A percentile compares a stretch with the other conserved stretches of the same genome.
phyloP scores from a whole-genome alignment of 106 monocot species.

The Platanthera guangdongensis region DNA sequence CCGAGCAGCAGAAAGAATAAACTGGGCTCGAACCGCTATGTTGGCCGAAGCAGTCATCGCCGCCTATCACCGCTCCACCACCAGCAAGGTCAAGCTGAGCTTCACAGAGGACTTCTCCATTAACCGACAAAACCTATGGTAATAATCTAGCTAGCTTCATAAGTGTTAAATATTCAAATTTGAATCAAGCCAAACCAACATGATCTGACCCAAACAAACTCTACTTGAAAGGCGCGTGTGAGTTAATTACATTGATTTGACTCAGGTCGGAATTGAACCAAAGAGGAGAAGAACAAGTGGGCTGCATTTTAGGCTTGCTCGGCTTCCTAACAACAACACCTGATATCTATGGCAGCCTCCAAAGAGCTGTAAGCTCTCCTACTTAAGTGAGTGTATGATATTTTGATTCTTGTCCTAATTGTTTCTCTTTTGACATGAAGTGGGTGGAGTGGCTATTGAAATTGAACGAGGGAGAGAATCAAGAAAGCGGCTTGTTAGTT shows the following conservation, averaged over 20 bases:
- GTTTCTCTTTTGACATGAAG: constrained; percentile 3
- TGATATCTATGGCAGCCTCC: not conserved
- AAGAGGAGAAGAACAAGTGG: constrained; percentile 12
- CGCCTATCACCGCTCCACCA: not conserved
- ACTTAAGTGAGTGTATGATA: not conserved
- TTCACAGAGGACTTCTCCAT: constrained; percentile 9
- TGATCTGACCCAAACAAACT: no score
- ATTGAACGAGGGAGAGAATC: not conserved
- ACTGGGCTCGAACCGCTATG: constrained; percentile 33
- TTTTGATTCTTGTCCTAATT: no score
- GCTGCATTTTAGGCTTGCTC: constrained; percentile 10
- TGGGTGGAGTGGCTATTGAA: constrained; percentile 33
- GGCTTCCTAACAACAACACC: not conserved
- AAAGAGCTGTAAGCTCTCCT: constrained; percentile 26
- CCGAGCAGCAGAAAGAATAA: constrained; percentile 29
- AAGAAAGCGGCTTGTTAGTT: not conserved
- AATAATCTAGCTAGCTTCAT: no score
- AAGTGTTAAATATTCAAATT: no score
- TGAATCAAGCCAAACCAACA: no score
- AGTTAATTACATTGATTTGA: no score
- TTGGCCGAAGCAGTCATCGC: constrained; percentile 20
- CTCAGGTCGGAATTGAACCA: no score
- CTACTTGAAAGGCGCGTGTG: no score
- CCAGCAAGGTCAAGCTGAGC: constrained; percentile 3
- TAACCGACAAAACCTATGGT: no score